phyloP scores from a whole-genome alignment of 345 rosid genomes.

The Melaleuca quinquenervia region DNA sequence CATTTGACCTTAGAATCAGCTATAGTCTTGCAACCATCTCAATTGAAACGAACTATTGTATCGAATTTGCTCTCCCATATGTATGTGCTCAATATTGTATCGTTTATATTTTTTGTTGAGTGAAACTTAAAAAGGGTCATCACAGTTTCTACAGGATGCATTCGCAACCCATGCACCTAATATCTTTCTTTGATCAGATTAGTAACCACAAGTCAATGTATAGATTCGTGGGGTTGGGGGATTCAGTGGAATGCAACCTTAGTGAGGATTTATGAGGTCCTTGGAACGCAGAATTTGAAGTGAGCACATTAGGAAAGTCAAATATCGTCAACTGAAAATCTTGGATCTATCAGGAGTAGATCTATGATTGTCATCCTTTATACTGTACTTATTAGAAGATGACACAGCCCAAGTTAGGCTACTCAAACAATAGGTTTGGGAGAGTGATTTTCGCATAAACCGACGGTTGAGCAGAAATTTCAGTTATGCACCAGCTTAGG shows the following conservation, averaged over 20 bases:
- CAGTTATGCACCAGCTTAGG: too few relatives aligned
- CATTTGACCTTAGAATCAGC: background rate
- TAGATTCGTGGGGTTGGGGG: background rate
- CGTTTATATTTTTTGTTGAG: background rate
- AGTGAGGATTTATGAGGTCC: background rate
- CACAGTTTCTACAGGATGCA: background rate
- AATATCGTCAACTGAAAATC: background rate
- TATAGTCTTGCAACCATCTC: background rate
- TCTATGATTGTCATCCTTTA: background rate
- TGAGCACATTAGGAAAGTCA: background rate
- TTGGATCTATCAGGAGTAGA: background rate
- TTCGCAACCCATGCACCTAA: background rate
- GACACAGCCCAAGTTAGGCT: too few relatives aligned
- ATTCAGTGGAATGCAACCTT: background rate
- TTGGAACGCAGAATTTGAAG: background rate
- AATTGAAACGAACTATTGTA: background rate
- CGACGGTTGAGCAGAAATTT: too few relatives aligned
- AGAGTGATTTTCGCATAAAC: too few relatives aligned
- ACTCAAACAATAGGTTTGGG: too few relatives aligned
- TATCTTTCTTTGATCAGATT: background rate
- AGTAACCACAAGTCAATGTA: background rate
- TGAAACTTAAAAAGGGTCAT: background rate
- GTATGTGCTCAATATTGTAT: background rate
- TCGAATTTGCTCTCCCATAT: background rate
- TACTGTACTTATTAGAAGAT: background rate